Conservation (phyloP, 768 basidiomycete genomes). For the Leccinum longicurvipes region DNA sequence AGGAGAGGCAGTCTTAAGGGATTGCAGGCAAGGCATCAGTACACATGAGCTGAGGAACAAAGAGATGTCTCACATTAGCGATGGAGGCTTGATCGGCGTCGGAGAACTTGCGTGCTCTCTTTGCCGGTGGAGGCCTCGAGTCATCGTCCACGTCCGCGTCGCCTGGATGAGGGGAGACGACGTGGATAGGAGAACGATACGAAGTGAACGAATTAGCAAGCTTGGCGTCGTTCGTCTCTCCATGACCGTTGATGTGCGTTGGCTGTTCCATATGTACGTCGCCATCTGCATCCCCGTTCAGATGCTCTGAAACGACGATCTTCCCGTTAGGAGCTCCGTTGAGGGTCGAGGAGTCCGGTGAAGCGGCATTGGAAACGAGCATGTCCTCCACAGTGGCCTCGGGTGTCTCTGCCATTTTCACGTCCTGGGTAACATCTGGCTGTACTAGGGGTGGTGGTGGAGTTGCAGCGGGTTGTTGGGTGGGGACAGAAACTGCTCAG, state of each 20-base stretch:
- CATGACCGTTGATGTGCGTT: constrained; percentile 25
- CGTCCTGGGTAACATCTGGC: constrained; percentile 47
- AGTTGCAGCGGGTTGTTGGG: constrained; percentile 45
- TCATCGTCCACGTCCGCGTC: constrained; percentile 39
- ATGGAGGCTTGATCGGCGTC: constrained; percentile 74
- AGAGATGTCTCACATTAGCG: constrained; percentile 59
- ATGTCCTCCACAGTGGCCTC: constrained; percentile 17
- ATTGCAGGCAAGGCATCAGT: constrained; percentile 41
- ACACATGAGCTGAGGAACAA: constrained; percentile 50
- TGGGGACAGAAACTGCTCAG: constrained; percentile 40
- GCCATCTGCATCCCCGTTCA: constrained; percentile 24
- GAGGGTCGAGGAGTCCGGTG: constrained; percentile 7
- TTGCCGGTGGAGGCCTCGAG: constrained; percentile 73
- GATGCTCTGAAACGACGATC: constrained; percentile 33
- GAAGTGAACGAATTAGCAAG: constrained; percentile 29
- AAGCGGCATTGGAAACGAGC: constrained; percentile 10
- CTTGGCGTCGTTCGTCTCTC: constrained; percentile 6
- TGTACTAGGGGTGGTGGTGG: constrained; percentile 45
- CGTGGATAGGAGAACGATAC: constrained; percentile 34
- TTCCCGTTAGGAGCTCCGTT: constrained; percentile 17
- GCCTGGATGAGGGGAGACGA: constrained; percentile 27
- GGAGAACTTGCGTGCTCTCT: constrained; percentile 72
- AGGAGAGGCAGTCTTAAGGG: constrained; percentile 66
- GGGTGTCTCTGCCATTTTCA: constrained; percentile 47
- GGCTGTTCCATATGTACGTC: constrained; percentile 31